Base-by-base conservation (phyloP, 139 green algal genomes). In the Chloropicon primus region DNA sequence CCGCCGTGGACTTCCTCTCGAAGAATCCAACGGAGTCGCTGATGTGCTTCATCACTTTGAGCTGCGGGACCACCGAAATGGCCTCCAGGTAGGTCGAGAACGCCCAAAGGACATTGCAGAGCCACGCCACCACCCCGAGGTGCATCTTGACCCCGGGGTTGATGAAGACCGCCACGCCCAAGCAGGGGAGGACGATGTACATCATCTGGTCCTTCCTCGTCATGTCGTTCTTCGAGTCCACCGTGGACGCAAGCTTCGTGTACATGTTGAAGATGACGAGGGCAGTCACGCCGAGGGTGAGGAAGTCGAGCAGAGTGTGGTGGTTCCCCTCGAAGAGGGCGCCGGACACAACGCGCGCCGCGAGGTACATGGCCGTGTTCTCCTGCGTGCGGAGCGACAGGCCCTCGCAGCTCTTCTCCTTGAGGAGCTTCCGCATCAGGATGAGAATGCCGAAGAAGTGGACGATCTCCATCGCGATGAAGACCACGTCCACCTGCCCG, bases 81-180 rank as follows among this genome's bases (percentile, higher is more conserved):
- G 94, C 93, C 86, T 99, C 95, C 26, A 98, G 73, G 87, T 99
- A 99, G 27, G 98, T 94, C 76, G 92, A 98, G 76, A 95, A 89
- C 1, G 95, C 94, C 95, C 95, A 99, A 77, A 98, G 76, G 2
- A 97, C 75, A n/a, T 79, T 71, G 71, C 41, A 62, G 41, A 62
- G 10, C 41, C 41, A 62, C 10, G 41, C 41, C 41, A 62, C 41
- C 10, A 62, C 5, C 5, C 41, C 41, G 17, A 62, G 41, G 41
- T 62, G 41, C 41, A 62, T 62, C 41, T 62, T 62, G 5, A 62
- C 41, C 41, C 76, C 80, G 1, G 94, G 94, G 77, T 98, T 91
- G 1, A 93, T 91, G 2, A 98, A 72, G 22, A 94, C 24, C 1
- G 94, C 94, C 74, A 96, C 73, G 5, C 93, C 10, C 22, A 92